Evolutionary conservation across 2,329 filamentous ascomycete species (phyloP).

Genomic region (Annulohypoxylon truncatum): DNA sequence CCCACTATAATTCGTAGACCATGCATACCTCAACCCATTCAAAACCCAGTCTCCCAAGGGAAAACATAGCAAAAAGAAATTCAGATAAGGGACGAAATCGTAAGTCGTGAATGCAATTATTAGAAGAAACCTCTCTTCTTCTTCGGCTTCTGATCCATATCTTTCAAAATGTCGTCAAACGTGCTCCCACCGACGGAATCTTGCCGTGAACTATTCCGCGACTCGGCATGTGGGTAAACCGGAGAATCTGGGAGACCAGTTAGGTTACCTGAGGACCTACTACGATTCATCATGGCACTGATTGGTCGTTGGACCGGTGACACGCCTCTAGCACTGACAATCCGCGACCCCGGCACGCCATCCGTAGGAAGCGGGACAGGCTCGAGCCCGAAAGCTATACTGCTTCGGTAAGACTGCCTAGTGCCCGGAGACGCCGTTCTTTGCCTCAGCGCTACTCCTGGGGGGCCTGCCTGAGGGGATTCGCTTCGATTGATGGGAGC

Average conservation of each 20-base stretch:
- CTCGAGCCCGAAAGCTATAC: constrained; percentile 50
- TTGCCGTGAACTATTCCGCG: constrained; percentile 43
- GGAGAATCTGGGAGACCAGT: constrained; percentile 41
- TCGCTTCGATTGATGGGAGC: constrained; percentile 45
- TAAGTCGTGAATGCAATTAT: constrained; percentile 27
- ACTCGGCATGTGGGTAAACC: constrained; percentile 35
- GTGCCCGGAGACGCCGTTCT: constrained; percentile 45
- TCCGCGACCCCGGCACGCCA: constrained; percentile 40
- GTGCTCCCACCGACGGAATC: constrained; percentile 48
- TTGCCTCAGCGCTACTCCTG: constrained; percentile 44
- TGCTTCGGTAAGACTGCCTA: constrained; percentile 48
- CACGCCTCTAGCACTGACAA: constrained; percentile 45
- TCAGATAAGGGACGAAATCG: background rate
- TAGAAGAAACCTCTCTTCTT: constrained; percentile 52
- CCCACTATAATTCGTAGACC: constrained; percentile 14
- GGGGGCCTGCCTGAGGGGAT: constrained; percentile 45
- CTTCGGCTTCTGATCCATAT: constrained; percentile 50
- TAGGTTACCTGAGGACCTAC: constrained; percentile 50
- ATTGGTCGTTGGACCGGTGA: constrained; percentile 43
- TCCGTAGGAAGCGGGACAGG: constrained; percentile 45
- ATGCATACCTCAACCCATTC: constrained; percentile 22
- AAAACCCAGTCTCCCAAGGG: background rate
- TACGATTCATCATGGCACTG: constrained; percentile 47
- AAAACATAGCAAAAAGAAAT: background rate
- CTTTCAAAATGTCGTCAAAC: constrained; percentile 52